Conservation (phyloP, 2,329 filamentous ascomycete genomes). For the Phymatotrichopsis omnivora region DNA sequence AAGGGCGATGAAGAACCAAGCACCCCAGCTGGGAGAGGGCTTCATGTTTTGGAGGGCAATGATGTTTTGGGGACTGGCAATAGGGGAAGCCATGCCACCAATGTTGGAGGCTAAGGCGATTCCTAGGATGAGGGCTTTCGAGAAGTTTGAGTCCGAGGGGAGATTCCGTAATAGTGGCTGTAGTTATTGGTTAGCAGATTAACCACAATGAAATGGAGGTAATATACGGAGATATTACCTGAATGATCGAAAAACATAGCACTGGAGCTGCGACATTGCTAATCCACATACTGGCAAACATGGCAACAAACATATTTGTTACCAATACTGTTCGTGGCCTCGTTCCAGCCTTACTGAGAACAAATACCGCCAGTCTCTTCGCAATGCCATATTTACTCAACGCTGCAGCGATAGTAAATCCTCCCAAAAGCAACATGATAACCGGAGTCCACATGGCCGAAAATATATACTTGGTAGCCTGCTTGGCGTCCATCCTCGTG, state of each 20-base stretch:
- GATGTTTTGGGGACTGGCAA: slow-evolving; percentile 94
- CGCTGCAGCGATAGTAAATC: slow-evolving; percentile 90
- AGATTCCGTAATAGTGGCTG: slow-evolving; percentile 90
- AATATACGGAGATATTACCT: slow-evolving; percentile 43
- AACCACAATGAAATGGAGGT: slow-evolving; percentile 15
- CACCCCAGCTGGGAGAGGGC: slow-evolving; percentile 80
- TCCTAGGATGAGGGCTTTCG: slow-evolving; percentile 86
- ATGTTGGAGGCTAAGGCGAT: slow-evolving; percentile 94
- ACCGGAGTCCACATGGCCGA: slow-evolving; percentile 98
- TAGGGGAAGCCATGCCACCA: slow-evolving; percentile 90
- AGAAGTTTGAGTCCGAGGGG: slow-evolving; percentile 80
- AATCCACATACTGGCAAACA: slow-evolving; percentile 97
- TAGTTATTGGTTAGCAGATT: background rate
- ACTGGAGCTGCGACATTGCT: slow-evolving; percentile 97
- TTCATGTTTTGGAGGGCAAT: slow-evolving; percentile 94
- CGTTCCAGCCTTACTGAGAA: slow-evolving; percentile 91
- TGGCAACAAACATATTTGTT: slow-evolving; percentile 98
- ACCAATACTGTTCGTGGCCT: slow-evolving; percentile 78
- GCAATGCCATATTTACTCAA: slow-evolving; percentile 96
- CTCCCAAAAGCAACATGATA: slow-evolving; percentile 93
- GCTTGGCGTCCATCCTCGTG: slow-evolving; percentile 62
- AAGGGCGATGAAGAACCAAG: slow-evolving; percentile 94
- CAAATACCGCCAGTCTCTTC: slow-evolving; percentile 91
- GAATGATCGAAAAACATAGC: slow-evolving; percentile 93
- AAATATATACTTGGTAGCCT: slow-evolving; percentile 76